These are phyloP conservation scores for Caulochytrium protostelioides DNA, from an alignment of 371 early-diverging fungal species.

Conservation along the genomic window DNA sequence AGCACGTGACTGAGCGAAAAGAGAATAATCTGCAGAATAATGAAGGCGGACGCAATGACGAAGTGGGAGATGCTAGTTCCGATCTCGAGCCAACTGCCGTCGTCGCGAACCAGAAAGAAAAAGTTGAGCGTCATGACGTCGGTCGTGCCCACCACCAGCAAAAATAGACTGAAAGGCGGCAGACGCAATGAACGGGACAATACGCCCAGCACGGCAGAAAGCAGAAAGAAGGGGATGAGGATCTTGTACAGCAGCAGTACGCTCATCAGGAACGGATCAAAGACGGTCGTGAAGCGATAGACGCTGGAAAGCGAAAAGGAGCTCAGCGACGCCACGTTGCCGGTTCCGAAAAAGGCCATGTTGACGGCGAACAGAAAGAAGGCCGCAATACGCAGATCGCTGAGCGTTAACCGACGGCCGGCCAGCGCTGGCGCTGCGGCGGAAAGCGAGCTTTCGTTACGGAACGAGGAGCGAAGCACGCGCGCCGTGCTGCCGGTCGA, in stretches of 20 bases:
- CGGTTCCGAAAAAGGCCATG: constrained; percentile 87
- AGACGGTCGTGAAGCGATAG: constrained; percentile 69
- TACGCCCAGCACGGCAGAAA: constrained; percentile 47
- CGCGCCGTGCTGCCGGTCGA: no score
- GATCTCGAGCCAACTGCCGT: constrained; percentile 88
- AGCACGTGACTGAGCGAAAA: constrained; percentile 37
- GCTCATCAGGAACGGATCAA: constrained; percentile 78
- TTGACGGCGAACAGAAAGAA: constrained; percentile 72
- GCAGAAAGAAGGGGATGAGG: constrained; percentile 73
- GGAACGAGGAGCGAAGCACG: no score
- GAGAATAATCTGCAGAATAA: constrained; percentile 49
- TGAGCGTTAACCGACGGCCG: no score
- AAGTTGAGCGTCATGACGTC: constrained; percentile 89
- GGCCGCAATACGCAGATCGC: constrained; percentile 49
- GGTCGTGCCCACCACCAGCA: constrained; percentile 57
- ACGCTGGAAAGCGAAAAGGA: constrained; percentile 76
- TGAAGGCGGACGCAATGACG: constrained; percentile 48
- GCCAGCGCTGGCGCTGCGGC: no score
- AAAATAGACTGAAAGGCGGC: constrained; percentile 59
- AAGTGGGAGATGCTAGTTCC: constrained; percentile 72
- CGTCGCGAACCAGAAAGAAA: constrained; percentile 75
- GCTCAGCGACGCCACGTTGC: constrained; percentile 72
- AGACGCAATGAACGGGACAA: constrained; percentile 45
- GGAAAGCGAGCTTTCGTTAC: no score
- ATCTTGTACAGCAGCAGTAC: constrained; percentile 63